Evolutionary conservation across 768 basidiomycete genomes (phyloP), one percentile per base, ranked within the genome.

Genomic region (Lactifluus hygrophoroides): DNA sequence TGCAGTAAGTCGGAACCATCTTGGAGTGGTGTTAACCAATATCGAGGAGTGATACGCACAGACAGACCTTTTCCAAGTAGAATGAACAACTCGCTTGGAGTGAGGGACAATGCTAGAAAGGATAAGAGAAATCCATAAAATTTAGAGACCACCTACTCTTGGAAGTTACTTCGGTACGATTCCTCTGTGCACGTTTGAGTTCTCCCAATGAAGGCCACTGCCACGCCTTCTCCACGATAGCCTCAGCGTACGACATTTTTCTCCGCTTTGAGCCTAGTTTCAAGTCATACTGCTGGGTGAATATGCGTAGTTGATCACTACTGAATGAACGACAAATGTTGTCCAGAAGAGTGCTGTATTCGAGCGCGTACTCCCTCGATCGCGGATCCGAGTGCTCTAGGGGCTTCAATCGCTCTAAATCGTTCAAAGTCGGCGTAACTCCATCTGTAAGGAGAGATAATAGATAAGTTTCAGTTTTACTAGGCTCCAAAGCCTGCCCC

Each of bases 151-250:
- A 74, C 80, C 57, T 66, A 84, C 84, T 70, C 67, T 76, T 70
- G 40, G 71, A 68, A 19, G 71, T 66, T 3, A 76, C 66, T 67
- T 83, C 80, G 16, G 75, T 82, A 68, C 70, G 71, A 49, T 82
- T 81, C 46, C 73, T 73, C 65, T 72, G 74, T 52, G 76, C 70
- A 65, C 76, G 77, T 65, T 78, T 74, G 6, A 85, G 73, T 30
- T 77, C 75, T 45, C 73, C 70, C 54, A 86, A 66, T 27, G 83
- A 79, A 6, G 83, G 81, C 86, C 85, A 89, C 27, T 73, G 74
- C 88, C 88, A 91, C 56, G 75, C 72, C 58, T 77, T 71, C 67
- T 87, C 82, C 27, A 90, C 76, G 60, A 89, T 81, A 7, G 74
- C 71, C 45, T 73, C 73, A 40, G 77, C 79, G 63, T 70, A 72